Evolutionary conservation across 2,329 filamentous ascomycete species (phyloP).

Genomic region (Penicillium sp.): DNA sequence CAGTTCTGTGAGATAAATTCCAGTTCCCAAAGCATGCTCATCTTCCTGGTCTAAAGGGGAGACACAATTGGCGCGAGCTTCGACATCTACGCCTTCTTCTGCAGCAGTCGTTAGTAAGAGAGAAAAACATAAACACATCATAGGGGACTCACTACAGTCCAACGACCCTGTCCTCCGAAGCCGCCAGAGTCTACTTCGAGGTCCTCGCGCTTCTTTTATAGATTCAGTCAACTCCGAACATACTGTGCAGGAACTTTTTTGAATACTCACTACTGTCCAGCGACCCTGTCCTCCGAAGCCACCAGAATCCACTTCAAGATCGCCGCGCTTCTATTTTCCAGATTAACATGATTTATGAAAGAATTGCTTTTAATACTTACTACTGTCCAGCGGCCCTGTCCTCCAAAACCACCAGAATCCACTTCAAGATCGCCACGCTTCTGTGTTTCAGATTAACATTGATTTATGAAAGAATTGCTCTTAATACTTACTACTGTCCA

Average conservation of each 20-base stretch:
- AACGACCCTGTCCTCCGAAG: neutral
- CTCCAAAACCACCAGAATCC: neutral
- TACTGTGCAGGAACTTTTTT: no score
- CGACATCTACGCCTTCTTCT: no score
- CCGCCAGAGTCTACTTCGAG: neutral
- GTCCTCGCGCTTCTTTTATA: neutral
- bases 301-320: neutral
- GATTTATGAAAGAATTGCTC: neutral
- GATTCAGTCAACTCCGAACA: no score
- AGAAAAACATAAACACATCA: no score
- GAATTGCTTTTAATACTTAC: neutral
- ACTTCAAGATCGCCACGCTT: neutral
- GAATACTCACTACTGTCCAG: constrained; percentile 3
- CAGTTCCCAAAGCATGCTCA: no score
- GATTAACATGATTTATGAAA: neutral
- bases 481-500: neutral
- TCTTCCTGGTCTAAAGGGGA: no score
- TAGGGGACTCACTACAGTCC: constrained; percentile 2
- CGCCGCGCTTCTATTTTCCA: neutral
- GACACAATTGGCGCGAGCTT: no score
- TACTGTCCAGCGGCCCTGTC: neutral
- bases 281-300: neutral
- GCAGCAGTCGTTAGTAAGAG: no score
- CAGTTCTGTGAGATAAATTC: no score
- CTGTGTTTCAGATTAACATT: neutral